These are phyloP conservation scores for Grigorovia transvaalensis DNA, from an alignment of 805 yeast genomes.

Conservation along the genomic window DNA sequence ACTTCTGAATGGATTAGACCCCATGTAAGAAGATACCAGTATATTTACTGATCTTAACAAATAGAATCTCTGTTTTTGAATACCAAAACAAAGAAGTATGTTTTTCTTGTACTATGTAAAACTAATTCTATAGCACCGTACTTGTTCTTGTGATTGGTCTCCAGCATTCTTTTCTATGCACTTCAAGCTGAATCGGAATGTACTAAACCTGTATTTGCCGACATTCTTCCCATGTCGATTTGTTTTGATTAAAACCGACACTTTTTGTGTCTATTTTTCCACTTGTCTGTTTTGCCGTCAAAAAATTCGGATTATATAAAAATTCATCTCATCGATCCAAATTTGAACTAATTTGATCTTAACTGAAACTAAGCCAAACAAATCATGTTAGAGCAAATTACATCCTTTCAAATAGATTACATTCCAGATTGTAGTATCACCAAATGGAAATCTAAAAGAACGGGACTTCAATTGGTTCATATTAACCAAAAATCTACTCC, in stretches of 20 bases:
- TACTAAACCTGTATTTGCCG: too few species aligned
- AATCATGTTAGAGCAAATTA: slow-evolving; percentile 21
- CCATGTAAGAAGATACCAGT: slow-evolving; percentile 23
- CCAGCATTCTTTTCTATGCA: too few species aligned
- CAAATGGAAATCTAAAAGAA: slow-evolving; percentile 68
- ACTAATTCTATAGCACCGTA: too few species aligned
- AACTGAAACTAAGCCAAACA: background rate
- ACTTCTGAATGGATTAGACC: slow-evolving; percentile 24
- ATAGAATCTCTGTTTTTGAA: too few species aligned
- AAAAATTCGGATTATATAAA: background rate
- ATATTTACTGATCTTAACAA: slow-evolving; percentile 3
- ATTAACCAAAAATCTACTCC: slow-evolving; percentile 71
- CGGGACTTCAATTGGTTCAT: slow-evolving; percentile 74
- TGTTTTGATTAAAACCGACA: too few species aligned
- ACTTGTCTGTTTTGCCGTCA: background rate
- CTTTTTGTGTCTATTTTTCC: too few species aligned
- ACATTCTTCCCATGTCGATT: too few species aligned
- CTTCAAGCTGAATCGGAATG: too few species aligned
- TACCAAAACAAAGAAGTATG: too few species aligned
- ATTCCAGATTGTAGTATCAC: slow-evolving; percentile 55
- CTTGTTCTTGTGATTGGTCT: too few species aligned
- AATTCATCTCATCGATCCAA: background rate
- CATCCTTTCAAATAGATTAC: slow-evolving; percentile 56
- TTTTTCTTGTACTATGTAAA: too few species aligned
- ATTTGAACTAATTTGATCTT: background rate